Base-by-base conservation (phyloP, 306 rosid species). In the Trifolium subterraneum region DNA sequence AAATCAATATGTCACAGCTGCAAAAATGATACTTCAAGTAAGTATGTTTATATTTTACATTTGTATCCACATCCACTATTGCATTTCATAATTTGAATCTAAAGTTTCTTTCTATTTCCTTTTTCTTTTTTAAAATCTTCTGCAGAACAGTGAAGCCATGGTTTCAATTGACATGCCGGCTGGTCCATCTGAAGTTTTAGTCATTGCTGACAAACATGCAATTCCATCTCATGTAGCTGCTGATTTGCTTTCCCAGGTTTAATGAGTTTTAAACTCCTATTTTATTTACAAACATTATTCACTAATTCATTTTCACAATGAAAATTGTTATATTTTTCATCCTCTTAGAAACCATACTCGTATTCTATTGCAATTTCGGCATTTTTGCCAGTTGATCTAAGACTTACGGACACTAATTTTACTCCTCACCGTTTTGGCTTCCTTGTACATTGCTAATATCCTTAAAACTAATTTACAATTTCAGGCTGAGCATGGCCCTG, bases 401-500 rank as follows among this genome's bases (percentile, higher is more conserved):
- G n/a, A n/a, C n/a, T n/a, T n/a, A n/a, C n/a, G n/a, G n/a, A n/a
- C 68, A 62, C 64, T 23, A 22, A 61, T 23, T n/a, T 1, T 15
- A 38, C 22, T 54, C 45, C 51, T 23, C 13, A 8, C 8, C 23
- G 58, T 64, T 39, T 42, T 15, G 23, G 10, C 27, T 29, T 72
- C 51, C 82, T 44, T 77, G 72, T 64, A 63, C 52, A 41, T 35
- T 25, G 29, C 72, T 41, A 60, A 85, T 71, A 54, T 64, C 18
- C 36, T 64, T 47, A 9, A 68, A 68, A 63, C 77, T 56, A 73
- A 63, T 72, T 78, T 67, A 8, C 55, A 16, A 64, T 78, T 83
- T 79, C 95, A 94, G 99, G 99, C 99, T 20, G 99, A 94, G 83
- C 99, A 94, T 69, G 99, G 99, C 64, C 97, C 99, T 62, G 99